A percentile compares a stretch with the other conserved stretches of the same genome.
These are phyloP conservation scores for Thecaphora thlaspeos DNA, from an alignment of 1,284 basidiomycete genomes.

Conservation along the genomic window DNA sequence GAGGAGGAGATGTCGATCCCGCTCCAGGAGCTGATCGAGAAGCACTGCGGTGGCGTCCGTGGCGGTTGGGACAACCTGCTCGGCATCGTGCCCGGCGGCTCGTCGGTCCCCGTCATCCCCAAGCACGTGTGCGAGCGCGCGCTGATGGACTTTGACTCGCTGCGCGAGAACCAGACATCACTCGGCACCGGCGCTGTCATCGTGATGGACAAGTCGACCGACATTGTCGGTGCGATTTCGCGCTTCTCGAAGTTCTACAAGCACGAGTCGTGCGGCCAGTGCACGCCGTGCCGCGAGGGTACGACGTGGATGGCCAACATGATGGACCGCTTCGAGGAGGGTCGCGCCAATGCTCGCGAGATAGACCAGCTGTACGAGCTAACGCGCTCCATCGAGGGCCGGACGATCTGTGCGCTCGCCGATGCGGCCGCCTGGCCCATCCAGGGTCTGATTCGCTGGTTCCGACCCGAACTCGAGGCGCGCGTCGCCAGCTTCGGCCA, in stretches of 20 bases:
- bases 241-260: constrained; percentile 75
- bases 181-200: constrained; percentile 97
- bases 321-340: constrained; percentile 69
- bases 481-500: constrained; percentile 78
- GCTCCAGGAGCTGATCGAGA: constrained; percentile 87
- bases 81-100: constrained; percentile 91
- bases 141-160: constrained; percentile 93
- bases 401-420: constrained; percentile 84
- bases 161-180: constrained; percentile 90
- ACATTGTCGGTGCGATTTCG: constrained; percentile 79
- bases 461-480: constrained; percentile 74
- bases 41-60: constrained; percentile 89
- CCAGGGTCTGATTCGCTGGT: constrained; percentile 90
- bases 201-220: constrained; percentile 97
- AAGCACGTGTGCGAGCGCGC: constrained; percentile 61
- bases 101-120: constrained; percentile 91
- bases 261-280: constrained; percentile 98
- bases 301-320: constrained; percentile 57
- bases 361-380: constrained; percentile 74
- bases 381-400: constrained; percentile 85
- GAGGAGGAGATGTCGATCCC: constrained; percentile 99
- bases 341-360: constrained; percentile 84
- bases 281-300: constrained; percentile 92
- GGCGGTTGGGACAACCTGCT: constrained; percentile 96
- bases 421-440: constrained; percentile 99